A percentile compares a stretch with the other conserved stretches of the same genome.
Evolutionary conservation across 306 rosid genomes (phyloP).

Genomic region (Inga oerstediana): DNA sequence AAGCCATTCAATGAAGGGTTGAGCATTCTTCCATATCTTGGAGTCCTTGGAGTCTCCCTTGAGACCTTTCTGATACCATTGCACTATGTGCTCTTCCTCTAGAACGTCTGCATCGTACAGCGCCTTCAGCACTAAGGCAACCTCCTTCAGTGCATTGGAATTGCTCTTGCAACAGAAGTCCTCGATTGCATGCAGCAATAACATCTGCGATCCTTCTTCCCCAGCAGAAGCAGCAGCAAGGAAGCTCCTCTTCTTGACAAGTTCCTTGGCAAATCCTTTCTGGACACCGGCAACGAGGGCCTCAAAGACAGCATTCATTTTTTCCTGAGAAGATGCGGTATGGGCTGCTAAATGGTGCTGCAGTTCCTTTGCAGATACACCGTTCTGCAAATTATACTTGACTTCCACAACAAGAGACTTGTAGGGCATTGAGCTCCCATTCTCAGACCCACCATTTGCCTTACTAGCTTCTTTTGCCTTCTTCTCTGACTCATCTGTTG

Average conservation of each 20-base stretch:
- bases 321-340: slow-evolving; percentile 51
- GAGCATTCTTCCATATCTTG: slow-evolving; percentile 57
- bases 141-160: slow-evolving; percentile 53
- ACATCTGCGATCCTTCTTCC: slow-evolving; percentile 46
- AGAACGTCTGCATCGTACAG: slow-evolving; percentile 61
- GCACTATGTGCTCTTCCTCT: slow-evolving; percentile 57
- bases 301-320: slow-evolving; percentile 53
- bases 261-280: slow-evolving; percentile 61
- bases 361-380: slow-evolving; percentile 41
- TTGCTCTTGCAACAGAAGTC: slow-evolving; percentile 42
- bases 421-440: slow-evolving; percentile 35
- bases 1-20: slow-evolving; percentile 64
- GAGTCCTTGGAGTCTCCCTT: slow-evolving; percentile 50
- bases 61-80: slow-evolving; percentile 58
- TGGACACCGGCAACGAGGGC: slow-evolving; percentile 47
- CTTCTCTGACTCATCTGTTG: slow-evolving; percentile 55
- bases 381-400: slow-evolving; percentile 48
- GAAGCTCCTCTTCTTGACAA: slow-evolving; percentile 45
- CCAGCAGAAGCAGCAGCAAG: slow-evolving; percentile 48
- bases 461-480: slow-evolving; percentile 28
- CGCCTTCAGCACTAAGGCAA: slow-evolving; percentile 56
- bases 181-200: slow-evolving; percentile 50
- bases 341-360: slow-evolving; percentile 33
- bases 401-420: slow-evolving; percentile 44
- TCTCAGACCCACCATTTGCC: slow-evolving; percentile 24